Evolutionary conservation across 768 basidiomycete genomes (phyloP), one percentile per base, ranked within the genome.

Genomic region (Nidularia pulvinata): DNA sequence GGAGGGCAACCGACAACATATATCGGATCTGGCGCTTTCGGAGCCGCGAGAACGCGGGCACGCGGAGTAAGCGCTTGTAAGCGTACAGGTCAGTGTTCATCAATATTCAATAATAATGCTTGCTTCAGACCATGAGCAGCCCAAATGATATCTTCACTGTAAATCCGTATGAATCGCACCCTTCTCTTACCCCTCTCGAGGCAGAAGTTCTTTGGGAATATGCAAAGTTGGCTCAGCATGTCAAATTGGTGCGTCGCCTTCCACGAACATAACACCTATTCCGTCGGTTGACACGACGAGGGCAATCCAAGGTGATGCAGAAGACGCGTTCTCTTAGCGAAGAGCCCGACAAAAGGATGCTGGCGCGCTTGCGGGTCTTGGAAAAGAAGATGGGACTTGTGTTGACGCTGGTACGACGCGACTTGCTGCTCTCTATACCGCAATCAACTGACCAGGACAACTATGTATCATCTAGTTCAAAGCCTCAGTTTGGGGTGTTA

Each of bases 311-410:
- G 25, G 25, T 30, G 50, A 79, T 86, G 10, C 69, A 75, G 42
- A 80, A 83, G 66, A 87, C 92, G n/a, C 86, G 83, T 57, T 70
- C 73, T 37, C 77, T 96, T 55, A 80, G 85, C 50, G 84, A 89
- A 54, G 78, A 83, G 48, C 94, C 94, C 1, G 92, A 97, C 65
- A 82, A 89, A 56, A 74, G 77, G 49, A 79, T 98, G 63, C 73
- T 98, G 33, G 77, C 80, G 49, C 86, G 88, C 49, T 72, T 99
- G 32, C 79, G 95, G 36, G 77, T 83, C 5, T 74, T 99, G 46
- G 96, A 98, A 65, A 84, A 89, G 68, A 96, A 97, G 69, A 94
- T 99, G 89, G 93, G 91, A 6, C 78, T 99, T 51, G 95, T 98
- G 0, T 71, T 98, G 67, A 98, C 95, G 0, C 72, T 99, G 69